Conservation (phyloP, 306 rosid genomes). For the Elaeagnus macrophylla region DNA sequence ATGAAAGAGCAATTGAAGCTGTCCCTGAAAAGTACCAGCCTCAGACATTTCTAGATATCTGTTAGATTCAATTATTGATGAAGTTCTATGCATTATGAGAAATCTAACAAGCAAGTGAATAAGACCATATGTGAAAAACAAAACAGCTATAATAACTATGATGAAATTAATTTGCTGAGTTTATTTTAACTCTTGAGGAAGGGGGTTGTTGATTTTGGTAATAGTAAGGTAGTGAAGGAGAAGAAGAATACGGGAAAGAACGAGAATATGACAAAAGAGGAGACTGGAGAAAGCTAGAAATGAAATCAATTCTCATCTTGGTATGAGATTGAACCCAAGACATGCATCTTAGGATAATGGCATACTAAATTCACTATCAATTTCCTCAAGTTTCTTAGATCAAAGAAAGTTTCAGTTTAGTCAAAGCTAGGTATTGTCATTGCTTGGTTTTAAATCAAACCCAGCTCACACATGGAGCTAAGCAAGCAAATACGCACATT, state of each 20-base stretch:
- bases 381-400: slow-evolving; percentile 5
- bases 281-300: slow-evolving; percentile 27
- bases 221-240: slow-evolving; percentile 25
- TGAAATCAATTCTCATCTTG: slow-evolving; percentile 24
- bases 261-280: too few species aligned
- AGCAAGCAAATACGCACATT: slow-evolving; percentile 35
- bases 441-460: slow-evolving; percentile 30
- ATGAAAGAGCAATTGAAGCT: slow-evolving; percentile 76
- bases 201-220: slow-evolving; percentile 36
- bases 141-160: slow-evolving; percentile 54
- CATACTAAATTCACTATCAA: slow-evolving; percentile 21
- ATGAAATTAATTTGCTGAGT: slow-evolving; percentile 52
- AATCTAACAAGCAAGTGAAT: slow-evolving; percentile 57
- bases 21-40: slow-evolving; percentile 52
- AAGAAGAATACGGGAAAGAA: slow-evolving; percentile 16
- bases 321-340: slow-evolving; percentile 45
- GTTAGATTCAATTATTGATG: slow-evolving; percentile 46
- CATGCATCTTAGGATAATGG: slow-evolving; percentile 46
- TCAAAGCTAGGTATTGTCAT: slow-evolving; percentile 17
- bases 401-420: slow-evolving; percentile 14
- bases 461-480: slow-evolving; percentile 37
- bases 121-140: slow-evolving; percentile 60
- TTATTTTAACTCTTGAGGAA: slow-evolving; percentile 41
- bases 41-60: slow-evolving; percentile 36
- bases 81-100: slow-evolving; percentile 35